Conservation (phyloP, 169 alveolate species). For the Perkinsus olseni region DNA sequence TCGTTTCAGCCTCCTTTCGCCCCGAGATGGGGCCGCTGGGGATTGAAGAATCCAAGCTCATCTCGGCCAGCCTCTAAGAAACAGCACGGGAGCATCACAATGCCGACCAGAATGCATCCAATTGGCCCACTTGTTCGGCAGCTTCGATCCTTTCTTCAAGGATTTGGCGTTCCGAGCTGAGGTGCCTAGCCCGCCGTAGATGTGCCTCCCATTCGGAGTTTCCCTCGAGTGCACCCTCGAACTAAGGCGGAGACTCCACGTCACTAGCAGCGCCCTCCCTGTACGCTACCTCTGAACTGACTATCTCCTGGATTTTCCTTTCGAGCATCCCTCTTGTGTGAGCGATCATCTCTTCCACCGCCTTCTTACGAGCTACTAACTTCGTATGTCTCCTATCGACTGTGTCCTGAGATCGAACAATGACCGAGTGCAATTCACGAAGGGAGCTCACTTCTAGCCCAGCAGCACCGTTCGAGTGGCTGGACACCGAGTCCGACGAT, state of each 20-base stretch:
- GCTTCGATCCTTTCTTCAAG: background rate
- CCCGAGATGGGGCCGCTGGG: background rate
- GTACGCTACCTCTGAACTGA: background rate
- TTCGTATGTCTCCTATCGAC: background rate
- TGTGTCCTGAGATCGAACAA: background rate
- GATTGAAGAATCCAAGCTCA: background rate
- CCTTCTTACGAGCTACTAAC: background rate
- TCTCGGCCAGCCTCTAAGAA: background rate
- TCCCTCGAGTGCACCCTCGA: no score
- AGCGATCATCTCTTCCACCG: background rate
- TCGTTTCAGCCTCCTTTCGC: background rate
- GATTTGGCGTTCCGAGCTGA: background rate
- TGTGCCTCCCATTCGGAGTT: no score
- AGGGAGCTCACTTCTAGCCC: background rate
- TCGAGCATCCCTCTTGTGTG: background rate
- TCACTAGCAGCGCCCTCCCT: no score
- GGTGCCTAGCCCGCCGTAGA: background rate
- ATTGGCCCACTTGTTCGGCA: background rate
- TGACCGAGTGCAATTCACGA: background rate
- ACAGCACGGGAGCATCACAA: no score
- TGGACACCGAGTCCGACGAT: background rate
- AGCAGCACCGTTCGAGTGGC: background rate
- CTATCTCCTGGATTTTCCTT: background rate
- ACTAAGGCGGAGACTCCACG: no score
- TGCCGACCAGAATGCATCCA: no score